Evolutionary conservation across 768 basidiomycete species (phyloP), one percentile per base, ranked within the genome.

Genomic region (Sporobolomyces pararoseus): DNA sequence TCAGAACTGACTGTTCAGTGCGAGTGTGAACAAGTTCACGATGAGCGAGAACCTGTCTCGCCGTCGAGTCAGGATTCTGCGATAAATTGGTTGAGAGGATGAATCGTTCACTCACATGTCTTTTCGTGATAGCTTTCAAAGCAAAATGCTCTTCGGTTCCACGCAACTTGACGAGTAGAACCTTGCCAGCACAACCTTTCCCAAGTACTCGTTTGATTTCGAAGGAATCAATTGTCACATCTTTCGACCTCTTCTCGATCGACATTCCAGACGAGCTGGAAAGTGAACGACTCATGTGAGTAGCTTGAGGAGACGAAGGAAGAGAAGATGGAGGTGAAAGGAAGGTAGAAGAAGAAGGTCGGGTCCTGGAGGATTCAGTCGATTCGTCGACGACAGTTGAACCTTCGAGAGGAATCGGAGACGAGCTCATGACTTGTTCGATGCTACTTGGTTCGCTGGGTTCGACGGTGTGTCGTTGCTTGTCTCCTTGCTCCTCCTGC

Each of bases 111-210:
- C 64, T 53, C 23, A 70, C 66, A 79, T 95, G 92, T 63, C 92
- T 86, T 82, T 98, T 99, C 72, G 92, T 94, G 80, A 99, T 96
- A 7, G 94, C 94, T 81, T 99, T 99, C 81, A 98, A 64, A 25
- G 95, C 95, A 78, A 89, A 94, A 57, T 96, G 80, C 63, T 87
- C 86, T 53, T 84, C 73, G 32, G 87, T 86, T 27, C 81, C 80
- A 81, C 89, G 89, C 76, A 95, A 87, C 75, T 86, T 85, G 55
- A 97, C 95, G 63, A 98, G 85, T 47, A 98, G 81, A 23, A 82
- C 95, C 79, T 97, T 96, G 55, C 95, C 96, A 6, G 96, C 95
- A 77, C 94, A 97, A 2, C 96, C 96, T 81, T 93, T 96, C 23
- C 96, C 96, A 17, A 99, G 82, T 37, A 98, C 95, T 21, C 91